A percentile compares a stretch with the other conserved stretches of the same genome.
phyloP scores from a whole-genome alignment of 1,284 basidiomycete genomes.

The Ustilago loliicola region DNA sequence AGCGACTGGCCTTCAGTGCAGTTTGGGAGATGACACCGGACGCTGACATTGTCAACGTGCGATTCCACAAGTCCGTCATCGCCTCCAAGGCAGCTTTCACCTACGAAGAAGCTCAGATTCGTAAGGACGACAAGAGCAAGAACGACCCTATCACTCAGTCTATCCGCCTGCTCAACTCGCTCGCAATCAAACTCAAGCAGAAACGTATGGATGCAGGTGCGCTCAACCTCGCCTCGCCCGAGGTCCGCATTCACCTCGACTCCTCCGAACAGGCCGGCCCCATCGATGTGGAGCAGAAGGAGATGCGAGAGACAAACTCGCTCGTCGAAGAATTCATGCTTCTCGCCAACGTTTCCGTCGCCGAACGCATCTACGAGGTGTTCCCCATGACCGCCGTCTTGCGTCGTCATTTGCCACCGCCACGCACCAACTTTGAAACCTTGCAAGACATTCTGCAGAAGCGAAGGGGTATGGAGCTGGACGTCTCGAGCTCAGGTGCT shows the following conservation, averaged over 20 bases:
- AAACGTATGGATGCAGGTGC: constrained; percentile 93
- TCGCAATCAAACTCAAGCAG: constrained; percentile 88
- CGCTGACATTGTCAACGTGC: constrained; percentile 88
- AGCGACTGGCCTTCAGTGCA: constrained; percentile 92
- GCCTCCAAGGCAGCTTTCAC: constrained; percentile 97
- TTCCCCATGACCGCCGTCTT: constrained; percentile 97
- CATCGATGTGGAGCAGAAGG: constrained; percentile 97
- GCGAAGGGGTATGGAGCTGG: constrained; percentile 85
- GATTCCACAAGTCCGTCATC: constrained; percentile 96
- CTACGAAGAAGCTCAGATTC: constrained; percentile 93
- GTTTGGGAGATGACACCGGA: constrained; percentile 82
- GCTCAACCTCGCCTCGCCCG: constrained; percentile 94
- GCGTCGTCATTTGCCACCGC: constrained; percentile 92
- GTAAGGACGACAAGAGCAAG: constrained; percentile 86
- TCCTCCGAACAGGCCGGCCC: constrained; percentile 92
- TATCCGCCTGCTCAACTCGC: constrained; percentile 88
- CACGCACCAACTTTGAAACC: constrained; percentile 93
- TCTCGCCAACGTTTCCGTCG: constrained; percentile 95
- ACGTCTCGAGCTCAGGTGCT: constrained; percentile 90
- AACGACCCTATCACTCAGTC: constrained; percentile 87
- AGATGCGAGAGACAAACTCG: constrained; percentile 91
- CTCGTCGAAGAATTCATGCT: constrained; percentile 99
- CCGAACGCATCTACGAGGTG: constrained; percentile 88
- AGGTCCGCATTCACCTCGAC: constrained; percentile 94
- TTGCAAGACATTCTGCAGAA: constrained; percentile 92